Evolutionary conservation across 2,329 filamentous ascomycete genomes (phyloP).

Genomic region (Bipolaris bicolor): DNA sequence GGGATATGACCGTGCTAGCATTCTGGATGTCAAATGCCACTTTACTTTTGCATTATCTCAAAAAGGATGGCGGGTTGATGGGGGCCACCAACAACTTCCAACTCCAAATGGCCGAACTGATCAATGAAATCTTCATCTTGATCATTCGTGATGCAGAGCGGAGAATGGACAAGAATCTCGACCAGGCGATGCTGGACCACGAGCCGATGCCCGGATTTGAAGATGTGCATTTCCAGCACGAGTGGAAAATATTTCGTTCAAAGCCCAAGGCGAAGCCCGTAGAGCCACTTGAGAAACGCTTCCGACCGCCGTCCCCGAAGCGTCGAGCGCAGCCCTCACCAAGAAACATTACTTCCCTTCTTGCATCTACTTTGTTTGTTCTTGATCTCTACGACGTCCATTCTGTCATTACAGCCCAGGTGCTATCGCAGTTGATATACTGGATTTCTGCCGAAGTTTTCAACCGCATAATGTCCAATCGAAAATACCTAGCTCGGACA

Average conservation of each 20-base stretch:
- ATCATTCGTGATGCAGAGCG: conserved; percentile 96
- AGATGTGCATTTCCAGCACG: conserved; percentile 94
- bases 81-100: conserved; percentile 87
- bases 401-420: conserved; percentile 91
- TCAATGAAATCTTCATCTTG: conserved; percentile 98
- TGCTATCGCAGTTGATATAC: conserved; percentile 90
- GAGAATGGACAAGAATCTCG: conserved; percentile 93
- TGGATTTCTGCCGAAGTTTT: conserved; percentile 97
- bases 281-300: conserved; percentile 87
- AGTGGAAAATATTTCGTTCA: conserved; percentile 96
- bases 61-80: conserved; percentile 85
- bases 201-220: conserved; percentile 98
- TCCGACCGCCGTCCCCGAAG: conserved; percentile 91
- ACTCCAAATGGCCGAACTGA: conserved; percentile 87
- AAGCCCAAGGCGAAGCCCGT: conserved; percentile 85
- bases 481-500: conserved; percentile 90
- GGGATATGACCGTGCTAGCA: conserved; percentile 99
- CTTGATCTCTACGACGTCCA: conserved; percentile 99
- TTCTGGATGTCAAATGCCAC: conserved; percentile 99
- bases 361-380: conserved; percentile 95
- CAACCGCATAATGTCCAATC: conserved; percentile 96
- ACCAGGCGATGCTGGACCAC: conserved; percentile 93
- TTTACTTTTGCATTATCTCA: conserved; percentile 91
- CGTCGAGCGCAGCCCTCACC: conserved; percentile 90
- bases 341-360: conserved; percentile 90